A percentile compares a stretch with the other conserved stretches of the same genome.
Evolutionary conservation across 1,284 basidiomycete species (phyloP).

Genomic region (Trichosporon asahii): DNA sequence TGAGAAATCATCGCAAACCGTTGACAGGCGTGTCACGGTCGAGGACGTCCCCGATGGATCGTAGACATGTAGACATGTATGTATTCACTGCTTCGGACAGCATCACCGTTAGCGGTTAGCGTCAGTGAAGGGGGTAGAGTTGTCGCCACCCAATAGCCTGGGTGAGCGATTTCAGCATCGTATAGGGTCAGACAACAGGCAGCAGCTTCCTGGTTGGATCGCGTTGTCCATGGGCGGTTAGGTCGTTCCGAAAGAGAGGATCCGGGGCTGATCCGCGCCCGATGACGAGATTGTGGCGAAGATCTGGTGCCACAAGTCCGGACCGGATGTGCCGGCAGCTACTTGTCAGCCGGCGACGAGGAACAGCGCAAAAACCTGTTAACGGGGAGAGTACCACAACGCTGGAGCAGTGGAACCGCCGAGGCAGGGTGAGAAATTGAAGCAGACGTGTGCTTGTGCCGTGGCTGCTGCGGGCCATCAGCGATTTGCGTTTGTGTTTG

Average conservation of each 20-base stretch:
- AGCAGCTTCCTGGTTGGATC: no score
- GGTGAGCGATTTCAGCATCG: no score
- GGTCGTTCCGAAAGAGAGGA: neutral
- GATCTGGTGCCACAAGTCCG: neutral
- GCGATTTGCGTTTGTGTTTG: neutral
- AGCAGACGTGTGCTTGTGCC: neutral
- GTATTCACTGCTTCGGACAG: no score
- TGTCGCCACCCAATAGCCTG: no score
- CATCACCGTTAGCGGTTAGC: no score
- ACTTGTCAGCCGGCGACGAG: neutral
- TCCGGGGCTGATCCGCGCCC: neutral
- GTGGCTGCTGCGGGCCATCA: neutral
- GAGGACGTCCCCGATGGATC: no score
- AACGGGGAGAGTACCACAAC: neutral
- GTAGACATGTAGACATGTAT: no score
- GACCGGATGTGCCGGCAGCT: neutral
- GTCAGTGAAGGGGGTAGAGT: no score
- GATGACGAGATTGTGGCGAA: neutral
- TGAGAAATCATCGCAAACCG: no score
- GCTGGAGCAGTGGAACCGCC: neutral
- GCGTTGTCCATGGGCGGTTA: neutral
- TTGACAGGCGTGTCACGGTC: no score
- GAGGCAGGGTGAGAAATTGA: neutral
- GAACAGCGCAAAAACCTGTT: neutral
- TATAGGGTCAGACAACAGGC: no score